Evolutionary conservation across 2,329 filamentous ascomycete genomes (phyloP).

Genomic region (Phialophora macrospora): DNA sequence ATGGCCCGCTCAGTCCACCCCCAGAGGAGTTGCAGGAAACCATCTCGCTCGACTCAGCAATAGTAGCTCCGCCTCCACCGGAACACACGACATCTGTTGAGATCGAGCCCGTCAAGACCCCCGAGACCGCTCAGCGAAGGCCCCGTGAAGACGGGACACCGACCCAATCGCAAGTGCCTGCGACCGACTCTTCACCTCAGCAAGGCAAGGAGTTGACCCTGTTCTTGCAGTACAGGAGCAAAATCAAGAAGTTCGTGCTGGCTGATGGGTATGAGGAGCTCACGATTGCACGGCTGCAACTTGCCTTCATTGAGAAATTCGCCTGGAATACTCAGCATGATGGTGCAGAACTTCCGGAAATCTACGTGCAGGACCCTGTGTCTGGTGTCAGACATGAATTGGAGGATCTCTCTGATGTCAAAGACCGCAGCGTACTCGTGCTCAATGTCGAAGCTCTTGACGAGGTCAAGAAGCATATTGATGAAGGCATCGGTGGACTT

Average conservation of each 20-base stretch:
- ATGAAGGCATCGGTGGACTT: constrained; percentile 83
- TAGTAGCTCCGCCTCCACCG: constrained; percentile 28
- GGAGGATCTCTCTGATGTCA: constrained; percentile 90
- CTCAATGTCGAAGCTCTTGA: constrained; percentile 91
- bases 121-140: constrained; percentile 28
- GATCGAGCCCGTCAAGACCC: constrained; percentile 19
- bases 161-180: constrained; percentile 59
- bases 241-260: constrained; percentile 40
- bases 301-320: constrained; percentile 98
- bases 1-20: constrained; percentile 57
- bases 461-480: constrained; percentile 94
- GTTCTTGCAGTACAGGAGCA: constrained; percentile 57
- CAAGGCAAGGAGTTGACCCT: constrained; percentile 86
- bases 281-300: constrained; percentile 83
- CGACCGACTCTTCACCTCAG: constrained; percentile 70
- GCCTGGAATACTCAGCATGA: constrained; percentile 98
- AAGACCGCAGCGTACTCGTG: constrained; percentile 92
- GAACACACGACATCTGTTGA: constrained; percentile 35
- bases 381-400: constrained; percentile 97
- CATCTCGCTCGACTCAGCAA: constrained; percentile 46
- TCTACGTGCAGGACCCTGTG: constrained; percentile 94
- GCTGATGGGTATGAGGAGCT: constrained; percentile 73
- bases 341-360: constrained; percentile 89
- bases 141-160: constrained; percentile 37
- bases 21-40: constrained; percentile 45